Conservation (phyloP, 2,329 filamentous ascomycete genomes). For the Scedosporium aurantiacum region DNA sequence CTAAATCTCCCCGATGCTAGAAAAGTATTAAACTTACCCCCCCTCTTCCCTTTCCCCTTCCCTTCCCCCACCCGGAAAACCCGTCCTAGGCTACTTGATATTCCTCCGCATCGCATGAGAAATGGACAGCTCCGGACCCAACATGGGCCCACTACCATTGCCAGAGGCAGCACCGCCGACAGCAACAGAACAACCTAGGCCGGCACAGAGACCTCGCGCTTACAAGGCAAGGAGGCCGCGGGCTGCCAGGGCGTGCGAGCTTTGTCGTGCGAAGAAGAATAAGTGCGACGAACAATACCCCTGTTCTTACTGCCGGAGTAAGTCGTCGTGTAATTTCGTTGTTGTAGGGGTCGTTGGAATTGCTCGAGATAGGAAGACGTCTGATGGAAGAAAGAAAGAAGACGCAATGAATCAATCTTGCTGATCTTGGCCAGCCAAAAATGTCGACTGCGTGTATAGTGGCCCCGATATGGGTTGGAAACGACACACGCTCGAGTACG, state of each 20-base stretch:
- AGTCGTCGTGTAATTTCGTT: not conserved
- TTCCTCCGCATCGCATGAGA: no score
- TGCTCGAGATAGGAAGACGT: not conserved
- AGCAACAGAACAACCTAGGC: not conserved
- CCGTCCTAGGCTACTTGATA: no score
- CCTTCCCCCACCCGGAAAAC: no score
- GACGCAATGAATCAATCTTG: not conserved
- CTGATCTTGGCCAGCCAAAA: not conserved
- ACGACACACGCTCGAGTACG: slow-evolving; percentile 15
- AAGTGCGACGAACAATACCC: slow-evolving; percentile 34
- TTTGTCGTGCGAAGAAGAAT: slow-evolving; percentile 35
- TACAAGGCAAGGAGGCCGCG: slow-evolving; percentile 17
- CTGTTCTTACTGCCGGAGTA: slow-evolving; percentile 13
- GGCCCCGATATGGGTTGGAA: slow-evolving; percentile 14
- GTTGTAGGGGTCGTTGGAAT: not conserved
- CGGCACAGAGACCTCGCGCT: not conserved
- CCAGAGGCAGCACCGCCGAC: not conserved
- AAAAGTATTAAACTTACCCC: no score
- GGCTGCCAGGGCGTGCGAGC: slow-evolving; percentile 33
- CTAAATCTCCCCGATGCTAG: no score
- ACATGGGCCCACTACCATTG: not conserved
- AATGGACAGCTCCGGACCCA: not conserved
- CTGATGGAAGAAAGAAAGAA: not conserved
- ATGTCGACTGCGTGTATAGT: slow-evolving; percentile 18
- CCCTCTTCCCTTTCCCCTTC: no score